Percentiles rank a stretch among this genome's conserved stretches.
Conservation (phyloP, 106 monocot species). For the Allium sativum region DNA sequence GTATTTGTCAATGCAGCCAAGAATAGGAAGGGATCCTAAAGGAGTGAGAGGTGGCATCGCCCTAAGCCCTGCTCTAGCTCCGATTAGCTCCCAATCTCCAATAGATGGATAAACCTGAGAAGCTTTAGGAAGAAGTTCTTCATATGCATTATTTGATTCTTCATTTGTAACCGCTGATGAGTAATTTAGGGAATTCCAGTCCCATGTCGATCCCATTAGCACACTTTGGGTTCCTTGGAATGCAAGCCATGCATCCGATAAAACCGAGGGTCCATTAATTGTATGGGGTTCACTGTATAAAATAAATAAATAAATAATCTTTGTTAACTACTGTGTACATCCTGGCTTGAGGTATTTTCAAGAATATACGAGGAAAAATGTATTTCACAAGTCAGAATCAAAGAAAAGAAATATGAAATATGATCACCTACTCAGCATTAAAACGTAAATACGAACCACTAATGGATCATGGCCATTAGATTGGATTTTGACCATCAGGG, state of each 20-base stretch:
- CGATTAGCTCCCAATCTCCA: conserved; percentile 46
- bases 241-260: conserved; percentile 92
- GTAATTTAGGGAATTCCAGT: conserved; percentile 61
- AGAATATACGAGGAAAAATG: too few species aligned
- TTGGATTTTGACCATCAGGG: too few species aligned
- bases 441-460: too few species aligned
- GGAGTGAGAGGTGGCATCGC: conserved; percentile 88
- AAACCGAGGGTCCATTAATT: conserved; percentile 50
- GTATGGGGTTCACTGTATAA: conserved; percentile 32
- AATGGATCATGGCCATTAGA: too few species aligned
- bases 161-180: conserved; percentile 33
- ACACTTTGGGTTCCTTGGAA: conserved; percentile 53
- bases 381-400: too few species aligned
- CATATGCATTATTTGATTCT: conserved; percentile 41
- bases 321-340: not conserved
- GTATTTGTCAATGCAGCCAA: conserved; percentile 55
- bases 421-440: too few species aligned
- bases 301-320: not conserved
- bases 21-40: conserved; percentile 69
- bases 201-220: conserved; percentile 90
- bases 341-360: too few species aligned
- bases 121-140: conserved; percentile 63
- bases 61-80: conserved; percentile 69
- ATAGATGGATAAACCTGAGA: conserved; percentile 68
- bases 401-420: too few species aligned